Evolutionary conservation across 495 filamentous ascomycete species (phyloP), one percentile per base, ranked within the genome.

Genomic region (Trichocladium antarcticum): DNA sequence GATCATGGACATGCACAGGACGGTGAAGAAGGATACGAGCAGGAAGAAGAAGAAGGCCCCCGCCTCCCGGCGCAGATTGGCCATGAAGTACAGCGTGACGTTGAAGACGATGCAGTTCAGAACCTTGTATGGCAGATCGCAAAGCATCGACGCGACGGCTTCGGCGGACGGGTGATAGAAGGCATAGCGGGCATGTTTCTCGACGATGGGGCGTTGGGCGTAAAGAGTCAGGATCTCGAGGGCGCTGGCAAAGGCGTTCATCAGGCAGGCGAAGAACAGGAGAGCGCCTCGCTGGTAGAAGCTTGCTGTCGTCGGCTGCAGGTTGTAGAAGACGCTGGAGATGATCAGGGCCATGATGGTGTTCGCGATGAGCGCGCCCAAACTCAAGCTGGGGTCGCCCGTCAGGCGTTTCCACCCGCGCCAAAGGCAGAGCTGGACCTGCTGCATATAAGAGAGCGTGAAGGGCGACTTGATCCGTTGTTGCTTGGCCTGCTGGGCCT

Each of bases 81-180:
- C 81, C 74, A 96, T 77, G 67, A 95, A 95, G 67, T 96, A 96
- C 39, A 95, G 64, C 6, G 80, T 79, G 0, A 87, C 45, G 76
- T 94, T 78, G 61, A 81, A 81, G 3, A 66, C 56, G 42, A 77
- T 60, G 1, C 65, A 42, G 40, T 73, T 76, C 27, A 46, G 19
- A 5, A 77, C 46, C 58, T 78, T 78, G 64, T 89, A 86, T 0
- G 89, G 89, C 55, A 94, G 56, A 56, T 94, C 89, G 49, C 77
- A 80, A 17, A 95, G 67, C 77, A 89, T 87, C 11, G 82, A 87
- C 2, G 88, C 78, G 42, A 93, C 73, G 2, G 88, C 86, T 69
- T 95, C 89, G 12, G 88, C 82, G 4, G 84, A 87, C 0, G 89
- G 85, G 60, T 94, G 89, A 57, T 95, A 95, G 17, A 95, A 71